phyloP scores from a whole-genome alignment of 208 protist genomes.

The Trypanosoma scelopori region DNA sequence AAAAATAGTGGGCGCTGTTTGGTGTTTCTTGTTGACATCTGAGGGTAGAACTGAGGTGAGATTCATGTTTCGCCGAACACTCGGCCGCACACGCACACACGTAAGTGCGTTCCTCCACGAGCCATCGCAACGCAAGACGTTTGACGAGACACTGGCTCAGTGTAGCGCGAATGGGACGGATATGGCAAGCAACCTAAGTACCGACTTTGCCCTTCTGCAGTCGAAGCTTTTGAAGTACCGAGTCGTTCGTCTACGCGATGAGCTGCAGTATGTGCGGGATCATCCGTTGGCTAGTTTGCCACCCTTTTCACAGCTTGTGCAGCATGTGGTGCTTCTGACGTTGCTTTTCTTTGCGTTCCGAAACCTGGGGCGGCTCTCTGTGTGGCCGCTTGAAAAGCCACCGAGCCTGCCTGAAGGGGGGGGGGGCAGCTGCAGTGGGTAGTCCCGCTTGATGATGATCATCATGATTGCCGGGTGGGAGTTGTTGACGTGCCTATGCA shows the following conservation, averaged over 20 bases:
- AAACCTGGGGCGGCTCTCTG: slow-evolving; percentile 49
- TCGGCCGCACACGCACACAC: slow-evolving; percentile 27
- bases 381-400: slow-evolving; percentile 36
- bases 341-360: slow-evolving; percentile 41
- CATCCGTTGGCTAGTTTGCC: slow-evolving; percentile 54
- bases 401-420: slow-evolving; percentile 19
- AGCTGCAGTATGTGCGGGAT: slow-evolving; percentile 46
- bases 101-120: slow-evolving; percentile 69
- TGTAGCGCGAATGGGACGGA: slow-evolving; percentile 61
- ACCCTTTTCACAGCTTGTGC: slow-evolving; percentile 28
- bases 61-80: slow-evolving; percentile 47
- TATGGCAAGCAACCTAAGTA: slow-evolving; percentile 65
- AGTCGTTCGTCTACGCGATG: slow-evolving; percentile 64
- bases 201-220: slow-evolving; percentile 70
- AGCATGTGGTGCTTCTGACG: slow-evolving; percentile 42
- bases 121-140: slow-evolving; percentile 47
- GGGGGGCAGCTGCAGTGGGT: neutral
- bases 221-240: slow-evolving; percentile 72
- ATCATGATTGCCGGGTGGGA: too few relatives aligned
- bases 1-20: neutral
- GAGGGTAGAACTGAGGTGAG: slow-evolving; percentile 1
- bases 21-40: slow-evolving; percentile 10
- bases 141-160: slow-evolving; percentile 49
- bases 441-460: too few relatives aligned
- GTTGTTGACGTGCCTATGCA: too few relatives aligned